These are phyloP conservation scores for Alternaria triticina DNA, from an alignment of 2,329 filamentous ascomycete genomes.

Conservation along the genomic window DNA sequence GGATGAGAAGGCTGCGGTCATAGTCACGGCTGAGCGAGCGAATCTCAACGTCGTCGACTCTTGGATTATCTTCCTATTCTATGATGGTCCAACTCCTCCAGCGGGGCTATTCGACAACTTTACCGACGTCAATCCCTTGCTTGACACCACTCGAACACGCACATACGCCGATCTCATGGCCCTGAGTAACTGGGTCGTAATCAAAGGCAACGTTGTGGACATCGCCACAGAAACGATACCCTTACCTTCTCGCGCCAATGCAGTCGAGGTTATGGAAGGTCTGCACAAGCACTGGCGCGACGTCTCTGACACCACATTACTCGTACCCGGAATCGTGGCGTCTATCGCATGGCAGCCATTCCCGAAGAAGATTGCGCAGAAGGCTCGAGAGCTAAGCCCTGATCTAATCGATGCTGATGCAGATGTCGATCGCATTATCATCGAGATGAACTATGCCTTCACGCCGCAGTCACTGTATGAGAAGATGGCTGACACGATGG, in stretches of 20 bases:
- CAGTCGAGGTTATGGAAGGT: constrained; percentile 33
- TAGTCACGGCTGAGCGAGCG: constrained; percentile 37
- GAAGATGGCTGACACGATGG: constrained; percentile 50
- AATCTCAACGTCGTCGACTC: constrained; percentile 38
- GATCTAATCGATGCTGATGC: constrained; percentile 52
- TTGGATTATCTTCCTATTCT: constrained; percentile 44
- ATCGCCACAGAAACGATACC: constrained; percentile 45
- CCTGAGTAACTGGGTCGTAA: constrained; percentile 52
- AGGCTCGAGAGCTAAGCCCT: constrained; percentile 23
- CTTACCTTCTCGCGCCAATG: constrained; percentile 31
- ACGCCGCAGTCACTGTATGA: constrained; percentile 37
- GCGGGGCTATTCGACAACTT: constrained; percentile 64
- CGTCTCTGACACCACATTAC: constrained; percentile 26
- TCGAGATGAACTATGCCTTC: constrained; percentile 56
- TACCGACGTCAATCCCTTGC: constrained; percentile 52
- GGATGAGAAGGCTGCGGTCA: constrained; percentile 41
- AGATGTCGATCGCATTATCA: constrained; percentile 51
- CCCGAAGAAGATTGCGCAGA: constrained; percentile 34
- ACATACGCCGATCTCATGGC: constrained; percentile 57
- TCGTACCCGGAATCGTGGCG: constrained; percentile 40
- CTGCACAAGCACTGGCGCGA: constrained; percentile 42
- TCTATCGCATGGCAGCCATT: constrained; percentile 47
- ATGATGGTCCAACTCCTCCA: constrained; percentile 52
- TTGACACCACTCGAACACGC: constrained; percentile 57
- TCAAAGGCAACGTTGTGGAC: constrained; percentile 42